phyloP scores from a whole-genome alignment of 2,329 filamentous ascomycete species.

The Hypocreales sp. region DNA sequence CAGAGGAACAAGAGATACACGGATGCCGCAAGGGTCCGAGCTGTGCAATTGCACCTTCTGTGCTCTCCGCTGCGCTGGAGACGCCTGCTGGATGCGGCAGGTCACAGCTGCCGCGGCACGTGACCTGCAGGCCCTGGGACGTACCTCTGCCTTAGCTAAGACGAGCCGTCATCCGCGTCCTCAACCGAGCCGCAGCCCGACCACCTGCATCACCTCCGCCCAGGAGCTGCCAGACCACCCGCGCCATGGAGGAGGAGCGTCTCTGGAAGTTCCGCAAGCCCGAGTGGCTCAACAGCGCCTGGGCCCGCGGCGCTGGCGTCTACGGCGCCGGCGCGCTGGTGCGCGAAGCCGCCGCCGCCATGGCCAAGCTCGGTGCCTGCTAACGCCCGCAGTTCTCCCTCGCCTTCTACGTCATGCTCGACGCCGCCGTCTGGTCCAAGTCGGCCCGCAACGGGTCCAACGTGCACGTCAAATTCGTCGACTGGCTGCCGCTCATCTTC shows the following conservation, averaged over 20 bases:
- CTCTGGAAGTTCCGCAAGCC: conserved; percentile 53
- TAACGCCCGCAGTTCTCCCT: conserved; percentile 39
- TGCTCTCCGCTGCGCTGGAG: too few species aligned
- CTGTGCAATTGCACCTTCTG: too few species aligned
- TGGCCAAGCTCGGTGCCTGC: background rate
- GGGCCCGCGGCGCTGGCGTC: conserved; percentile 47
- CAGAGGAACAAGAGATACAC: too few species aligned
- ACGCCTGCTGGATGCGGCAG: too few species aligned
- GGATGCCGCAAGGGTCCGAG: too few species aligned
- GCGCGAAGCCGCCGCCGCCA: conserved; percentile 13
- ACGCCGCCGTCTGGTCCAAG: conserved; percentile 52
- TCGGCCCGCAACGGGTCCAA: conserved; percentile 41
- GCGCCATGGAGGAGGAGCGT: conserved; percentile 46
- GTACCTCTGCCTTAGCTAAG: too few species aligned
- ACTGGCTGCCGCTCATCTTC: conserved; percentile 57
- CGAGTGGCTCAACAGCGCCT: conserved; percentile 50
- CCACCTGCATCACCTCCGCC: too few species aligned
- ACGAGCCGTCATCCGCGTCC: too few species aligned
- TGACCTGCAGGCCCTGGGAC: too few species aligned
- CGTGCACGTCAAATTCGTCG: conserved; percentile 48
- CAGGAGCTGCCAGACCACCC: too few species aligned
- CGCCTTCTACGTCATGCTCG: conserved; percentile 54
- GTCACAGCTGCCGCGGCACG: too few species aligned
- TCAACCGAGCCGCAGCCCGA: too few species aligned
- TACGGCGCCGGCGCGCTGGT: conserved; percentile 49